Percentiles rank a stretch among this genome's conserved stretches.
Evolutionary conservation across 106 monocot species (phyloP).

Genomic region (Apostasia ramifera): DNA sequence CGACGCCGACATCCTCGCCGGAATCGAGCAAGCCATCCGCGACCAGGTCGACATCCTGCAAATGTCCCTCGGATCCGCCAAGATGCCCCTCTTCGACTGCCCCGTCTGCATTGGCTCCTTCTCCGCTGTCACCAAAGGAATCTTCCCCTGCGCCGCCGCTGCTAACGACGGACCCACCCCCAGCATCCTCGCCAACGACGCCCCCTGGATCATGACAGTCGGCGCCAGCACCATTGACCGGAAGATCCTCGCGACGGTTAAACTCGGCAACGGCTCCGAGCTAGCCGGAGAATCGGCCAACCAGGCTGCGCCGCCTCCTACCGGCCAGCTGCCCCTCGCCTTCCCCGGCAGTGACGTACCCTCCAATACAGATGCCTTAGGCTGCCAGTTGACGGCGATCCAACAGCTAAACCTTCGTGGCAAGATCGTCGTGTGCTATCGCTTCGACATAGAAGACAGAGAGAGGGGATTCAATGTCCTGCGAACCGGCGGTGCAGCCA

Average conservation of each 20-base stretch:
- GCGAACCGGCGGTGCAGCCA: constrained; percentile 6
- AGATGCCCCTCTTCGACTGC: background rate
- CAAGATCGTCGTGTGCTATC: constrained; percentile 13
- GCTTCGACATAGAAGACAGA: background rate
- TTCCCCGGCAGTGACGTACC: background rate
- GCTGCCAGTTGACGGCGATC: background rate
- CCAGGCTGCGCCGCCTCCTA: background rate
- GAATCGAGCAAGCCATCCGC: constrained; percentile 19
- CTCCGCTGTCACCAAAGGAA: constrained; percentile 3
- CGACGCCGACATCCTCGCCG: background rate
- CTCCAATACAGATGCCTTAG: background rate
- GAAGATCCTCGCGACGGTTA: constrained; percentile 1
- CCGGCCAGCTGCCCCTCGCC: constrained; percentile 1
- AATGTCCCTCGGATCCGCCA: background rate
- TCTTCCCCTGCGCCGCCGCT: constrained; percentile 5
- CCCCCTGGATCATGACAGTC: constrained; percentile 24
- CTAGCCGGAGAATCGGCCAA: constrained; percentile 9
- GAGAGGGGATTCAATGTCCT: background rate
- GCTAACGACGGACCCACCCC: constrained; percentile 6
- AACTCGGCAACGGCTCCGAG: constrained; percentile 12
- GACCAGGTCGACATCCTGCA: constrained; percentile 19
- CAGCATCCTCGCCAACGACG: constrained; percentile 10
- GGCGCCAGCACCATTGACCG: constrained; percentile 16
- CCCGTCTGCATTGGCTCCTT: constrained; percentile 15
- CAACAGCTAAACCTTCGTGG: background rate